Evolutionary conservation across 352 stramenopile species (phyloP).

Genomic region (Phytopythium montanum): DNA sequence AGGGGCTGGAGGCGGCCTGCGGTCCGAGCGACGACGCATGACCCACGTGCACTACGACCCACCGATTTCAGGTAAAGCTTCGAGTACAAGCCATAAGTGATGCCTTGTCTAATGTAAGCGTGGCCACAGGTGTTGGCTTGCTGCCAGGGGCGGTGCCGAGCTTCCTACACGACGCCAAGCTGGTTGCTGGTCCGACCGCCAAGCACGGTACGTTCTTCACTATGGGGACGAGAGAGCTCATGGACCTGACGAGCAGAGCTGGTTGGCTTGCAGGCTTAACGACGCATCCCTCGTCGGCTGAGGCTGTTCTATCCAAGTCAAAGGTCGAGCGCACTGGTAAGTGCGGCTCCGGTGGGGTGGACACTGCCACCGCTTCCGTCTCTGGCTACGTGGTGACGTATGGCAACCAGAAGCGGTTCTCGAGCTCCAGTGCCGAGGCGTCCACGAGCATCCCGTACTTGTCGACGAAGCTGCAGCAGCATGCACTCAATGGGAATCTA

Average conservation of each 20-base stretch:
- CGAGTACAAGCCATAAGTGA: background rate
- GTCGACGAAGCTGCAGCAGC: slow-evolving; percentile 30
- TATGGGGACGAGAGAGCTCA: background rate
- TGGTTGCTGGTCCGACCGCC: background rate
- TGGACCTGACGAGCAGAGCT: background rate
- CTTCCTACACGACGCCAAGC: background rate
- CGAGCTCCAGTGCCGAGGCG: slow-evolving; percentile 20
- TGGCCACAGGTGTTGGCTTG: background rate
- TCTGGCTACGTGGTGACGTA: slow-evolving; percentile 43
- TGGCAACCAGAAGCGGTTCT: slow-evolving; percentile 48
- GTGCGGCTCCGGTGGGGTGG: background rate
- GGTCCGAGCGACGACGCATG: slow-evolving; percentile 39
- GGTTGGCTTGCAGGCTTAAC: slow-evolving; percentile 19
- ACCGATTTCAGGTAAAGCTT: slow-evolving; percentile 23
- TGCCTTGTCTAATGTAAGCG: background rate
- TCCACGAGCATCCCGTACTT: slow-evolving; percentile 30
- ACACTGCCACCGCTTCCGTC: slow-evolving; percentile 12
- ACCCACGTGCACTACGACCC: slow-evolving; percentile 60
- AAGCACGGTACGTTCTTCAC: background rate
- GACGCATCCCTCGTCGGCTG: slow-evolving; percentile 38
- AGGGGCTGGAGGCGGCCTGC: slow-evolving; percentile 4
- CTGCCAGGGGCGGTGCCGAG: background rate
- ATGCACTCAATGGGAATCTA: background rate
- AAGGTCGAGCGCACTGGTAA: background rate
- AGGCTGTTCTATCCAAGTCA: slow-evolving; percentile 11